Evolutionary conservation across 805 yeast species (phyloP), one percentile per base, ranked within the genome.

Genomic region (Candida silvicultrix): DNA sequence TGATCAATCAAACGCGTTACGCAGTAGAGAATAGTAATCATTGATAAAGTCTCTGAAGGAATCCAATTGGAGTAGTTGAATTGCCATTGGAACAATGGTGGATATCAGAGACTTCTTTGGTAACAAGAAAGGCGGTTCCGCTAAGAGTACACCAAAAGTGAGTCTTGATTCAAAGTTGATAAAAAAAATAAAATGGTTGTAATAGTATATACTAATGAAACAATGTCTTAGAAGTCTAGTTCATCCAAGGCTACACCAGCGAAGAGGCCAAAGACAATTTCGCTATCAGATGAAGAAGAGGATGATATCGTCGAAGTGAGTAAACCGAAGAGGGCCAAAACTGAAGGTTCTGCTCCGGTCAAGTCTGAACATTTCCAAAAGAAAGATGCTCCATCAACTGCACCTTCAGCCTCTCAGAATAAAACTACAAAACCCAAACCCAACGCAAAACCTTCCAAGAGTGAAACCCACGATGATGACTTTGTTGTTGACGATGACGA

Each of bases 31-130:
- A 23, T 6, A 9, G 25, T 23, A 23, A 6, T 23, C 25, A 23
- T 23, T 23, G 5, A 5, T 23, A 9, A 23, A 23, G 5, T 23
- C 25, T 23, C 9, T 23, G 25, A 23, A 23, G 25, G 9, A 9
- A 23, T 9, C 25, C n/a, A n/a, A n/a, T n/a, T n/a, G n/a, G n/a
- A n/a, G n/a, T n/a, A n/a, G n/a, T n/a, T n/a, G n/a, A n/a, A n/a
- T n/a, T n/a, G n/a, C n/a, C n/a, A n/a, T n/a, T n/a, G 9, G 25
- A 23, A 37, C 41, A 38, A 67, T 66, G 73, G 71, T 67, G 38
- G 68, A 67, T 52, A 69, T 70, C 47, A 58, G 67, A 22, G 69
- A 68, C 43, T 70, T 68, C 56, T 70, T 70, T 47, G 67, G 68
- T 11, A 54, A 55, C 21, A 47, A 44, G 15, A 29, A 37, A 5